Conservation (phyloP, 352 stramenopile genomes). For the Globisporangium lucens region DNA sequence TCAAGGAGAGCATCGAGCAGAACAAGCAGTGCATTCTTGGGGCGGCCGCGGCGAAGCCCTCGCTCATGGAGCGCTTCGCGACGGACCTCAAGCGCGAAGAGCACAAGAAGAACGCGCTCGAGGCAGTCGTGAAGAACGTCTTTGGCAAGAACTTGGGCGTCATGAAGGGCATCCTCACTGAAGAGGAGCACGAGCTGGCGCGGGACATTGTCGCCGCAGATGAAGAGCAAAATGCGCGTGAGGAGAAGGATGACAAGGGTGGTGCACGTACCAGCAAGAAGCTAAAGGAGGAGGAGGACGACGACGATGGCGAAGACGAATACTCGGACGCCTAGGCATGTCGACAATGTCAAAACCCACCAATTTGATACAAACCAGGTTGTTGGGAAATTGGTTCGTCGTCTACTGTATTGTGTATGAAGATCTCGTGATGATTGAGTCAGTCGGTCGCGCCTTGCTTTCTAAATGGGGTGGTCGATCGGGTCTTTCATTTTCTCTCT, state of each 20-base stretch:
- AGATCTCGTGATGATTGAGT: background rate
- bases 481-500: background rate
- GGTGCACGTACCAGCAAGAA: constrained; percentile 7
- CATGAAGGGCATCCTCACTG: constrained; percentile 64
- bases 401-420: constrained; percentile 9
- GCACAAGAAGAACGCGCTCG: constrained; percentile 62
- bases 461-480: background rate
- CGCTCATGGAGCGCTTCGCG: constrained; percentile 75
- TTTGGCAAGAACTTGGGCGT: constrained; percentile 55
- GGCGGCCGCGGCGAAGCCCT: constrained; percentile 45
- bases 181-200: constrained; percentile 65
- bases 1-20: constrained; percentile 54
- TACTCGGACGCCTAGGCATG: constrained; percentile 12
- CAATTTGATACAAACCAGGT: background rate
- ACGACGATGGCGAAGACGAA: constrained; percentile 11
- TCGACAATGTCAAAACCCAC: background rate
- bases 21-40: constrained; percentile 59
- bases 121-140: constrained; percentile 70
- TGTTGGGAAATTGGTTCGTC: constrained; percentile 5
- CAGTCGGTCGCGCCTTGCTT: background rate
- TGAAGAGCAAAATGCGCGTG: constrained; percentile 14
- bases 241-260: background rate
- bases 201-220: constrained; percentile 43
- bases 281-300: constrained; percentile 5
- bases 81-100: constrained; percentile 68